A percentile compares a stretch with the other conserved stretches of the same genome.
These are phyloP conservation scores for Candida methanosorbosa DNA, from an alignment of 805 yeast genomes.

Conservation along the genomic window DNA sequence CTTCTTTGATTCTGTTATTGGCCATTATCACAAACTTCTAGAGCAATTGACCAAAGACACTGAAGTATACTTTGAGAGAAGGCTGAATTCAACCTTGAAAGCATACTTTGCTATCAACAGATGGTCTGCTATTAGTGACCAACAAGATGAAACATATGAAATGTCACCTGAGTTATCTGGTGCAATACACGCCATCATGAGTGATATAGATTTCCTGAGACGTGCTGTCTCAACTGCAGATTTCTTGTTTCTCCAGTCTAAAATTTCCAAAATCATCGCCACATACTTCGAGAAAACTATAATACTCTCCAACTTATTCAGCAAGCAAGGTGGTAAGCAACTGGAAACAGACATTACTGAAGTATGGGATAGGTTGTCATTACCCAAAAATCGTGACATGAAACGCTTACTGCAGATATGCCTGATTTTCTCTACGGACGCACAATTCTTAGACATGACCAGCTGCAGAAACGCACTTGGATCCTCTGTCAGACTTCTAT, in stretches of 20 bases:
- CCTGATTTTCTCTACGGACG: not conserved
- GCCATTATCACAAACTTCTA: constrained; percentile 26
- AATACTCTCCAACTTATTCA: constrained; percentile 28
- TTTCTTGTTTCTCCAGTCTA: constrained; percentile 15
- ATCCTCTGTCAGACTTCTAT: not conserved
- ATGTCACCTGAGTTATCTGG: constrained; percentile 15
- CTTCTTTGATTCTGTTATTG: constrained; percentile 34
- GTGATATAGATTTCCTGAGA: constrained; percentile 21
- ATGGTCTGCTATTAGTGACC: constrained; percentile 14
- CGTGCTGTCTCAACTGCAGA: constrained; percentile 23
- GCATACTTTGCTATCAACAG: constrained; percentile 22
- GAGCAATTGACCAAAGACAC: constrained; percentile 21
- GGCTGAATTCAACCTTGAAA: constrained; percentile 27
- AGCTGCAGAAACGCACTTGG: not conserved
- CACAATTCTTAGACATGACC: not conserved
- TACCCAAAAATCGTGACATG: constrained; percentile 12
- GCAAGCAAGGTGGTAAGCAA: constrained; percentile 24
- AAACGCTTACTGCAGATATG: not conserved
- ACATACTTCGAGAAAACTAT: constrained; percentile 29
- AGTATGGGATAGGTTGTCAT: constrained; percentile 18
- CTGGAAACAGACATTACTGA: constrained; percentile 22
- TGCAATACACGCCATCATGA: constrained; percentile 16
- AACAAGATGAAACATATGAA: constrained; percentile 1
- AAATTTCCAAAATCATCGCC: constrained; percentile 21
- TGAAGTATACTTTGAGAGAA: constrained; percentile 24